Percentiles rank a stretch among this genome's conserved stretches.
phyloP scores from a whole-genome alignment of 2,329 filamentous ascomycete genomes.

The Phialophora expanda region DNA sequence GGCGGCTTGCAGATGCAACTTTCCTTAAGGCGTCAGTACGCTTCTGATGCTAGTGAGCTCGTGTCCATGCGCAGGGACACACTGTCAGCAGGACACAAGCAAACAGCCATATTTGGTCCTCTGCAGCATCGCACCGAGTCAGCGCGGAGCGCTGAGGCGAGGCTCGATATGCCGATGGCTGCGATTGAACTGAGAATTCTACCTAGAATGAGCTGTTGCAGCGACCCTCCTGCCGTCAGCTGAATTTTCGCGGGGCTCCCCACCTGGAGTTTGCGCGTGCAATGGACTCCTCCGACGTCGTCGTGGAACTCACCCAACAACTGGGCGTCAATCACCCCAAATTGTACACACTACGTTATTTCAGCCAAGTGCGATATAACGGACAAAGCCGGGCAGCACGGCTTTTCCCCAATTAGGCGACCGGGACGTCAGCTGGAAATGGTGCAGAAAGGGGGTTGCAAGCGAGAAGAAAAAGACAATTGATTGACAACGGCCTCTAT shows the following conservation, averaged over 20 bases:
- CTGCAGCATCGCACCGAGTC: conserved; percentile 22
- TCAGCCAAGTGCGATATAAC: background rate
- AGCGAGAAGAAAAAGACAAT: background rate
- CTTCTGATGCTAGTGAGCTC: conserved; percentile 16
- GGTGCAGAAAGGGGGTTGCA: background rate
- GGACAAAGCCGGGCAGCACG: background rate
- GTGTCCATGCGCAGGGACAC: conserved; percentile 15
- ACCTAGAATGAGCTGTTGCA: conserved; percentile 16
- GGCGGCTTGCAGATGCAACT: conserved; percentile 28
- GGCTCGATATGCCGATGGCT: conserved; percentile 9
- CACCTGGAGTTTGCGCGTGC: conserved; percentile 14
- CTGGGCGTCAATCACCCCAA: background rate
- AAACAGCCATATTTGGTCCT: conserved; percentile 21
- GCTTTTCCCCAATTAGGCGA: conserved; percentile 2
- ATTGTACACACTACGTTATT: background rate
- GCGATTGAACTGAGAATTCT: conserved; percentile 6
- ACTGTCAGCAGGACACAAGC: conserved; percentile 28
- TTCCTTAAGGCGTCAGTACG: conserved; percentile 12
- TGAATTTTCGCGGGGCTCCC: conserved; percentile 11
- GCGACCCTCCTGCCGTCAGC: conserved; percentile 22
- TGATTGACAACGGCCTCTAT: background rate
- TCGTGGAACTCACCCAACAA: background rate
- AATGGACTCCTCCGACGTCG: background rate
- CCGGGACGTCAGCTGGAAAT: background rate
- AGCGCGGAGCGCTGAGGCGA: conserved; percentile 14